Evolutionary conservation across 768 basidiomycete genomes (phyloP).

Genomic region (Neoboletus magnificus): DNA sequence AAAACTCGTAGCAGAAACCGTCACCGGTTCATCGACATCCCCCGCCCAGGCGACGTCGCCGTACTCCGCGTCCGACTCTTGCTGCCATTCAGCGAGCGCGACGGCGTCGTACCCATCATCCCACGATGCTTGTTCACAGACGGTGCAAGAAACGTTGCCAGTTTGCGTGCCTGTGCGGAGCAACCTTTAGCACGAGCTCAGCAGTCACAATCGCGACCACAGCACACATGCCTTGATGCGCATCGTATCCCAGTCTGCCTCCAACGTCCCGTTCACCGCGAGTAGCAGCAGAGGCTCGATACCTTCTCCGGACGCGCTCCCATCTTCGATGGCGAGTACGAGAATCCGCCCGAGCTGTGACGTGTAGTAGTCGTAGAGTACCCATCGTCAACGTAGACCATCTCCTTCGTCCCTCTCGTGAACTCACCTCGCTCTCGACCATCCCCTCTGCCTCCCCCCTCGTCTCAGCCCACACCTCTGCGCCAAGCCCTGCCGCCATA

Average conservation of each 20-base stretch:
- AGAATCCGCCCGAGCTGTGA: constrained; percentile 66
- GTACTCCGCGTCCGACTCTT: constrained; percentile 28
- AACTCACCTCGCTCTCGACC: constrained; percentile 73
- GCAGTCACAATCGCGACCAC: not conserved
- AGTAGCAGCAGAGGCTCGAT: constrained; percentile 62
- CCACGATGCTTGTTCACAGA: constrained; percentile 38
- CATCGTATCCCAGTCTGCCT: constrained; percentile 65
- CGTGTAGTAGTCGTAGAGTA: constrained; percentile 1
- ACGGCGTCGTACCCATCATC: constrained; percentile 15
- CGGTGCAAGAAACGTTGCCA: constrained; percentile 33
- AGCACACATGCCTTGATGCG: constrained; percentile 51
- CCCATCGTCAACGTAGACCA: not conserved
- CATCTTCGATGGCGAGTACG: constrained; percentile 60
- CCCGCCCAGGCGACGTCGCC: constrained; percentile 29
- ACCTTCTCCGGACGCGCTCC: constrained; percentile 3
- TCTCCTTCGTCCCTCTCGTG: not conserved
- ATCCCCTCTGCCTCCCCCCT: constrained; percentile 52
- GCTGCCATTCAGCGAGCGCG: constrained; percentile 9
- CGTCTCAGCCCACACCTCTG: constrained; percentile 78
- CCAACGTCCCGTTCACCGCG: constrained; percentile 59
- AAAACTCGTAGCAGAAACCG: too few relatives aligned
- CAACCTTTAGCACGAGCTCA: not conserved
- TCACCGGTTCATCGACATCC: constrained; percentile 8
- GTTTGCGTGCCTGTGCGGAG: constrained; percentile 28
- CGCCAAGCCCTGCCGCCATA: constrained; percentile 66